Evolutionary conservation across 495 filamentous ascomycete genomes (phyloP).

Genomic region (Hyaloscypha hepaticicola): DNA sequence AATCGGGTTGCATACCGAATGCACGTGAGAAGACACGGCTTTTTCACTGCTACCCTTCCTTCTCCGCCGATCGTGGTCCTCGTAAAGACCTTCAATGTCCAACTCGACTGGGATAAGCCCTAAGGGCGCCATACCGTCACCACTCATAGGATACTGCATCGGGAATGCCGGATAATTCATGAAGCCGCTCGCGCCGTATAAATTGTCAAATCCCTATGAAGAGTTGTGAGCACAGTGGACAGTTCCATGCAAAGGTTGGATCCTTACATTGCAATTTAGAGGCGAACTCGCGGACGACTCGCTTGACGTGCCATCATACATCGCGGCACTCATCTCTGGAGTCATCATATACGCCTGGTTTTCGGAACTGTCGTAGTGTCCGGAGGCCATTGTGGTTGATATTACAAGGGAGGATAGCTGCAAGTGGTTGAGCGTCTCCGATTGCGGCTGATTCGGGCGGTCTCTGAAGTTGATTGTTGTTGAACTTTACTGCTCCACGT

Average conservation of each 20-base stretch:
- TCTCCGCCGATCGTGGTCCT: conserved; percentile 29
- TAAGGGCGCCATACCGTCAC: conserved; percentile 22
- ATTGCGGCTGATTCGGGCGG: neutral
- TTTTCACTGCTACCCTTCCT: conserved; percentile 30
- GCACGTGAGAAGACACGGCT: conserved; percentile 30
- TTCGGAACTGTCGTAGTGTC: conserved; percentile 22
- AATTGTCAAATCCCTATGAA: conserved; percentile 24
- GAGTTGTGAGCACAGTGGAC: neutral
- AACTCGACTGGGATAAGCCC: conserved; percentile 32
- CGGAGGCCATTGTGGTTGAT: conserved; percentile 13
- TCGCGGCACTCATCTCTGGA: conserved; percentile 17
- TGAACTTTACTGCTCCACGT: neutral
- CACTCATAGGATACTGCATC: conserved; percentile 25
- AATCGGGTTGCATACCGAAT: conserved; percentile 23
- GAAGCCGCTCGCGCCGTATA: conserved; percentile 27
- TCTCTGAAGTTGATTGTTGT: neutral
- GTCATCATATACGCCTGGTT: conserved; percentile 21
- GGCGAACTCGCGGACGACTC: conserved; percentile 33
- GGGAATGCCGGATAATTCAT: conserved; percentile 28
- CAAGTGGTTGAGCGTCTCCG: neutral
- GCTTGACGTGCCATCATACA: conserved; percentile 32
- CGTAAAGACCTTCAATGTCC: conserved; percentile 31
- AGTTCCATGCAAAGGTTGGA: neutral
- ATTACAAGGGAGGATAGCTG: neutral
- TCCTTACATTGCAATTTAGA: conserved; percentile 28